Conservation (phyloP, 139 green algal genomes). For the Chlorella sp. region DNA sequence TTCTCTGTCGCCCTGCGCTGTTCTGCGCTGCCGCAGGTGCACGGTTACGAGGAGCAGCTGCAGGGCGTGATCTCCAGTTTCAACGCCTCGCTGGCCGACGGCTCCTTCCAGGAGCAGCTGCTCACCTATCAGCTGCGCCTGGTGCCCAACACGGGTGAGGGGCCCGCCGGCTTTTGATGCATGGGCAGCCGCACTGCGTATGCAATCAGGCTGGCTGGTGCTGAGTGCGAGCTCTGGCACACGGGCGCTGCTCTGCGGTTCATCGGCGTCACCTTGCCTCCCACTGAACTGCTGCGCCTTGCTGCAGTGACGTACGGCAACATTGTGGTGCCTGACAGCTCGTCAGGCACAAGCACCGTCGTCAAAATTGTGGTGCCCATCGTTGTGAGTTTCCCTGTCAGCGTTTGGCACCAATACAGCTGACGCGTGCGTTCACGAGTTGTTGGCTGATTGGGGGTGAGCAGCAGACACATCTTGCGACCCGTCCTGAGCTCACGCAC, state of each 20-base stretch:
- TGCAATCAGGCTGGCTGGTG: no score
- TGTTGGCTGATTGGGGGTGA: no score
- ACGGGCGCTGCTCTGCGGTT: no score
- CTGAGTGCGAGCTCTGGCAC: no score
- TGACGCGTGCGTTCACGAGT: no score
- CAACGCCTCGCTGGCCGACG: background rate
- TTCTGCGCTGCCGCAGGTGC: background rate
- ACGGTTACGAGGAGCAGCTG: background rate
- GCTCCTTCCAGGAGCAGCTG: background rate
- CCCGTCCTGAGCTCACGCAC: no score
- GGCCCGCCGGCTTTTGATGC: no score
- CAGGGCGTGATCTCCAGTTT: background rate
- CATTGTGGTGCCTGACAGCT: background rate
- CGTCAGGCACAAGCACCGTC: background rate
- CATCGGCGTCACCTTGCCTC: no score
- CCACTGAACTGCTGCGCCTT: no score
- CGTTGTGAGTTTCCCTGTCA: background rate
- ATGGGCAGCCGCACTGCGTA: background rate
- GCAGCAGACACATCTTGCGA: no score
- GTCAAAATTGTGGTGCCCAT: conserved; percentile 3
- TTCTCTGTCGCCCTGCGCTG: no score
- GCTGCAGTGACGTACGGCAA: background rate
- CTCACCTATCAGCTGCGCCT: background rate
- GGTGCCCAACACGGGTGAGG: background rate
- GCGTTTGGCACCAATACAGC: no score